Base-by-base conservation (phyloP, 176 grass and related monocot genomes). In the Avena sativa region DNA sequence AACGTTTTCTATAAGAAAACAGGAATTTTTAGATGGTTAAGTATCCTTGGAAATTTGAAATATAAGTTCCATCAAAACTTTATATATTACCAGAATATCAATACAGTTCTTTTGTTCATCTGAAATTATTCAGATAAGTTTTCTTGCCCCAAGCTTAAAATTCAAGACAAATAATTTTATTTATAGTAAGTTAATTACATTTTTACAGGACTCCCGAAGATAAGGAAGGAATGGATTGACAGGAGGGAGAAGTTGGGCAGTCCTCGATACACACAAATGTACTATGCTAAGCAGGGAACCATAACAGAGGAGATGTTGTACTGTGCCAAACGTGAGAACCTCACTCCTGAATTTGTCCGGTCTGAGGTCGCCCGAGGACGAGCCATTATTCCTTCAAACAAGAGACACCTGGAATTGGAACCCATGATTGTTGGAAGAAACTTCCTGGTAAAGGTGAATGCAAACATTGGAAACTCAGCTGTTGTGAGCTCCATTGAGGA, bases 381-480 rank as follows among this genome's bases (percentile, higher is more conserved):
- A 50, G 96, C 96, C 68, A 98, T 98, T 74, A 94, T 98, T 85
- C 96, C 96, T 83, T 95, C 93, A 20, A 98, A 98, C 83, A 98
- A 94, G 83, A 94, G 83, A 64, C 96, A 98, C 60, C 86, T 98
- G 79, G 96, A 98, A 88, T 89, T 98, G 87, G 93, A 98, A 79
- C 96, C 96, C 21, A 98, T 96, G 96, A 98, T 98, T 79, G 90
- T 98, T 81, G 96, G 96, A 79, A 92, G 96, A 71, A 98, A 98
- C 85, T 98, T 98, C 84, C 87, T 98, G 14, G 96, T 98, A 49
- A 98, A 98, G 89, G 87, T 98, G 38, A 98, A 98, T 82, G 96
- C 96, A 46, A 98, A 98, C 83, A 96, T 98, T 83, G 96, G 96
- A 5, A 98, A 98, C 81, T 98, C 93, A 6, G 93, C 92, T 79